Evolutionary conservation across 768 basidiomycete species (phyloP).

Genomic region (Brasilioporus rufonigricans): DNA sequence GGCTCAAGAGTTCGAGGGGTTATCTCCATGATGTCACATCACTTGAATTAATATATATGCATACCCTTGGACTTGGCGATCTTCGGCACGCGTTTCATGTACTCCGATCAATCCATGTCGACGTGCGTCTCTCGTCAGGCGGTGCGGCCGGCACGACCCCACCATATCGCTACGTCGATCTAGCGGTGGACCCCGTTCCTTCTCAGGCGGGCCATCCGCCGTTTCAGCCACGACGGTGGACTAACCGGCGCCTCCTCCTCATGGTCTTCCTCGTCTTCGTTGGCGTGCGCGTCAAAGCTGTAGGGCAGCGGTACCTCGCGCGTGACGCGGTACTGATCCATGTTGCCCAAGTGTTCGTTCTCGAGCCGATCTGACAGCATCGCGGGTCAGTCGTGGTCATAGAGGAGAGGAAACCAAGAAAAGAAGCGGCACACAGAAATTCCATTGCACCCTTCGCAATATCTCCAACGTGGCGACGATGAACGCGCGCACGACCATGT

Average conservation of each 20-base stretch:
- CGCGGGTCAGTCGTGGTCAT: too few relatives aligned
- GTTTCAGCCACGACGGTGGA: neutral
- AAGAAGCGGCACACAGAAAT: constrained; percentile 63
- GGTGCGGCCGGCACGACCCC: too few relatives aligned
- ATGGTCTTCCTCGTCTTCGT: constrained; percentile 25
- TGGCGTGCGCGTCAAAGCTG: constrained; percentile 44
- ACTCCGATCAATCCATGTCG: too few relatives aligned
- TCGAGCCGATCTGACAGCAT: constrained; percentile 65
- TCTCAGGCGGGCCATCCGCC: too few relatives aligned
- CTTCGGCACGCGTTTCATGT: too few relatives aligned
- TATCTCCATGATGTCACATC: too few relatives aligned
- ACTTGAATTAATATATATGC: too few relatives aligned
- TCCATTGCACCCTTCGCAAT: constrained; percentile 85
- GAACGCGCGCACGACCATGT: constrained; percentile 57
- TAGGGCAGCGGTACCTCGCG: constrained; percentile 86
- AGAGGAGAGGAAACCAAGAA: neutral
- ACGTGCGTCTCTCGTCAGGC: too few relatives aligned
- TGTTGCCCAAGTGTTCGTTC: constrained; percentile 91
- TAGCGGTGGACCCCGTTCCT: too few relatives aligned
- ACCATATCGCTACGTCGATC: too few relatives aligned
- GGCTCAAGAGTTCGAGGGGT: too few relatives aligned
- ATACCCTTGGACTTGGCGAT: too few relatives aligned
- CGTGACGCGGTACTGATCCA: constrained; percentile 75
- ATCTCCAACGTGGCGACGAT: constrained; percentile 72
- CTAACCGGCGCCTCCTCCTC: neutral